These are phyloP conservation scores for Sarcomyxa edulis DNA, from an alignment of 768 basidiomycete genomes.

Conservation along the genomic window DNA sequence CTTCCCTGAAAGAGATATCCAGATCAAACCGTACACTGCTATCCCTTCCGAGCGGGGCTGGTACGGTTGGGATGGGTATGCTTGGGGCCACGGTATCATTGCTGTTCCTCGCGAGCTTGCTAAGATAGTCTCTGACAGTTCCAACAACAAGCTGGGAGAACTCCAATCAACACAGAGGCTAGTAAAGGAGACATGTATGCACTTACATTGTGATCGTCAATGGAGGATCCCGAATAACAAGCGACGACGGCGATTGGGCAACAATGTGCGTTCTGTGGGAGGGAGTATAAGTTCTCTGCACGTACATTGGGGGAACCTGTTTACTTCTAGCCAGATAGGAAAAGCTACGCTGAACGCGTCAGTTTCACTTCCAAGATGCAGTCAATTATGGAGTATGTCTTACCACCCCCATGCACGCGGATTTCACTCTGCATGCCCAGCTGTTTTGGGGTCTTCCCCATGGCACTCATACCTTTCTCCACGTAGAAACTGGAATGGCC, in stretches of 20 bases:
- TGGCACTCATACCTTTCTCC: slow-evolving; percentile 80
- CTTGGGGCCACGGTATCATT: slow-evolving; percentile 23
- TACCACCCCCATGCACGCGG: slow-evolving; percentile 73
- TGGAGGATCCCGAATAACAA: slow-evolving; percentile 77
- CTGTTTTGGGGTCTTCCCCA: slow-evolving; percentile 73
- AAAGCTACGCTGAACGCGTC: slow-evolving; percentile 47
- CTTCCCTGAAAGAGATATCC: slow-evolving; percentile 3
- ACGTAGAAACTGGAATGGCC: slow-evolving; percentile 85
- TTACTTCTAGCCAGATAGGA: slow-evolving; percentile 77
- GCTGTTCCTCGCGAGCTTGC: slow-evolving; percentile 45
- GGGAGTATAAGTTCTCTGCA: slow-evolving; percentile 3
- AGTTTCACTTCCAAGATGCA: not conserved
- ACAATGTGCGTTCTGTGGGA: slow-evolving; percentile 65
- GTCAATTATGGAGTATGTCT: slow-evolving; percentile 20
- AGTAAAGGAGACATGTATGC: not conserved
- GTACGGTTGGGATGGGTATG: slow-evolving; percentile 24
- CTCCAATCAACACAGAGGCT: not conserved
- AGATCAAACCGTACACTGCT: slow-evolving; percentile 24
- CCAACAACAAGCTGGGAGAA: slow-evolving; percentile 54
- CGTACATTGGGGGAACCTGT: slow-evolving; percentile 17
- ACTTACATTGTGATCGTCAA: slow-evolving; percentile 74
- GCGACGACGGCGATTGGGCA: slow-evolving; percentile 77
- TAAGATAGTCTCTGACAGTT: slow-evolving; percentile 65
- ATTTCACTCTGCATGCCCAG: slow-evolving; percentile 64
- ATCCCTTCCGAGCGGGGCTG: slow-evolving; percentile 6